These are phyloP conservation scores for Solanum tacnaense DNA, from an alignment of 257 asterid genomes.

Conservation along the genomic window DNA sequence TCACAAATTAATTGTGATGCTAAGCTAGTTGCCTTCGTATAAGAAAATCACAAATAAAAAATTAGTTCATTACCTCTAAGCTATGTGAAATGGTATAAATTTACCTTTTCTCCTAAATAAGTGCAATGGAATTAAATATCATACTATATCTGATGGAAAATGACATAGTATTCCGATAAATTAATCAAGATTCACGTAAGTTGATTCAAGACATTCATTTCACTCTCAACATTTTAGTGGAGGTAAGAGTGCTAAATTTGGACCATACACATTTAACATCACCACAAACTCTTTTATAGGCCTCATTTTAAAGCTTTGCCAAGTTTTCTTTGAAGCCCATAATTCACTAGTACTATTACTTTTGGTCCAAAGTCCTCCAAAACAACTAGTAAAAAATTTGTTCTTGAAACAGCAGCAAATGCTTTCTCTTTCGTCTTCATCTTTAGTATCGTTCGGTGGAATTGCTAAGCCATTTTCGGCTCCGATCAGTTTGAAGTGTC, in stretches of 20 bases:
- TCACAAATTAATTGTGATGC: background rate
- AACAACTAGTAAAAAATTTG: background rate
- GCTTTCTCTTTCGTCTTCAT: background rate
- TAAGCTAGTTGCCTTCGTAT: no score
- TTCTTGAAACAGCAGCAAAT: background rate
- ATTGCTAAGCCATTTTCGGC: background rate
- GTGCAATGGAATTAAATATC: no score
- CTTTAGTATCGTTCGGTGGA: background rate
- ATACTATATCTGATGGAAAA: no score
- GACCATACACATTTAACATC: background rate
- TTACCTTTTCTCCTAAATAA: no score
- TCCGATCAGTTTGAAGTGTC: background rate
- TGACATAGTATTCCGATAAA: accelerated
- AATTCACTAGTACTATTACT: background rate
- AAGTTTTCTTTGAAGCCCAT: background rate
- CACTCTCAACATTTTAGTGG: background rate
- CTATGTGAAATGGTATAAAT: no score
- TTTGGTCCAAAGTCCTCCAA: background rate
- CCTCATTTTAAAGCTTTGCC: background rate
- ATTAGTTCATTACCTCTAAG: no score
- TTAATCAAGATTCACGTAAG: no score
- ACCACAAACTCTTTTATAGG: background rate
- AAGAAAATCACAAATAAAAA: no score
- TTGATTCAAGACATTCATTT: background rate
- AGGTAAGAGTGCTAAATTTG: background rate